Evolutionary conservation across 106 monocot species (phyloP), one percentile per base, ranked within the genome.

Genomic region (Dendrobium officinale): DNA sequence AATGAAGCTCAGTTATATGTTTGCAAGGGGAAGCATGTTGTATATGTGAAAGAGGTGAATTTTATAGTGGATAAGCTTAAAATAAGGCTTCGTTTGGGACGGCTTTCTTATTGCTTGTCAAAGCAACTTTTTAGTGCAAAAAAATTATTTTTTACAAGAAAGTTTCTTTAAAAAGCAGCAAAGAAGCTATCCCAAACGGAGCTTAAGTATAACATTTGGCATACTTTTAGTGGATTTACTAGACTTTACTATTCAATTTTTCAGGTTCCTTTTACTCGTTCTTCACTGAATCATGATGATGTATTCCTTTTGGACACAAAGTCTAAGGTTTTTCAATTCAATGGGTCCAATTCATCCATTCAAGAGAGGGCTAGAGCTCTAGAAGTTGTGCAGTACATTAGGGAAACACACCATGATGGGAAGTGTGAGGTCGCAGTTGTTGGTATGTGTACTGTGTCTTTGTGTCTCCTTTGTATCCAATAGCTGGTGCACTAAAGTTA

Each of bases 341-440:
- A 88, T 77, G 91, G 91, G 20, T 84, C 86, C 44, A 86, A 91
- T 75, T 86, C 91, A 70, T 82, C 84, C 66, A 91, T 91, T 83
- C 91, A 91, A 77, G 91, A 91, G 80, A 86, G 88, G 67, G 91
- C 91, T 40, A 91, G 88, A 84, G 88, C 88, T 84, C 88, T 91
- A 56, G 91, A 91, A 75, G 91, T 91, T 74, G 86, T 88, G 41
- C 88, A 91, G 59, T 88, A 86, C 58, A 80, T 91, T 17, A 89
- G 86, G 77, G 89, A 89, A 79, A 82, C 89, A 11, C 84, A 84
- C 72, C 89, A 89, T 82, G 84, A 86, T 4, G 86, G 86, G 29
- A 86, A 89, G 76, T 89, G 84, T 73, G 89, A 89, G 0, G 72
- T 86, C 3, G 89, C 89, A 9, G 79, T 82, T 79, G 89, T 89